phyloP scores from a whole-genome alignment of 441 rosid species.

The Eruca vesicaria region DNA sequence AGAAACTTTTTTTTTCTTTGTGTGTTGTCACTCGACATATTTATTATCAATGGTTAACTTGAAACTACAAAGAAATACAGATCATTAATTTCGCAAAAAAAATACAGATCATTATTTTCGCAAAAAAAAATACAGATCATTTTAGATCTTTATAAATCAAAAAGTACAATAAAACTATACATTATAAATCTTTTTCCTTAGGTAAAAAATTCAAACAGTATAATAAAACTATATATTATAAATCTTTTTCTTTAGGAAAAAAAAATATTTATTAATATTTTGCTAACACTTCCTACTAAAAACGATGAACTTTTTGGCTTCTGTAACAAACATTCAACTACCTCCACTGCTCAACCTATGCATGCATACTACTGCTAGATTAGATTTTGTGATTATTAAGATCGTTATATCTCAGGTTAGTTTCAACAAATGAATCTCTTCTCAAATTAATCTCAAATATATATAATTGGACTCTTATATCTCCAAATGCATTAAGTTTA shows the following conservation, averaged over 20 bases:
- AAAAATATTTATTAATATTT: too few species aligned
- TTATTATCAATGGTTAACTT: background rate
- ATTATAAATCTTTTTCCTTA: background rate
- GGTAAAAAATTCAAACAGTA: background rate
- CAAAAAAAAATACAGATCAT: too few species aligned
- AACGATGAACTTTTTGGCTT: background rate
- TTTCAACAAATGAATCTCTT: constrained; percentile 15
- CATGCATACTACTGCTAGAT: background rate
- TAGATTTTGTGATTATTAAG: constrained; percentile 4
- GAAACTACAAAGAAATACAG: background rate
- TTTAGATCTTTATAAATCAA: background rate
- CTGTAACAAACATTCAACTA: background rate
- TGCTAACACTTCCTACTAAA: background rate
- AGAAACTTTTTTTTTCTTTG: background rate
- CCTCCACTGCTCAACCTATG: background rate
- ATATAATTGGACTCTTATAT: background rate
- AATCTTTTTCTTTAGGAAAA: background rate
- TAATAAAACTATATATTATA: background rate
- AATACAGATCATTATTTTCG: background rate
- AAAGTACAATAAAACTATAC: background rate
- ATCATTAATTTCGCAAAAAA: background rate
- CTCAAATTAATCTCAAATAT: background rate
- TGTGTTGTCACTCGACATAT: background rate
- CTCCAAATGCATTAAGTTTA: constrained; percentile 13
- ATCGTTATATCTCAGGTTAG: constrained; percentile 12